Conservation (phyloP, 164 flowering plant species). For the Nelumbo lutea region DNA sequence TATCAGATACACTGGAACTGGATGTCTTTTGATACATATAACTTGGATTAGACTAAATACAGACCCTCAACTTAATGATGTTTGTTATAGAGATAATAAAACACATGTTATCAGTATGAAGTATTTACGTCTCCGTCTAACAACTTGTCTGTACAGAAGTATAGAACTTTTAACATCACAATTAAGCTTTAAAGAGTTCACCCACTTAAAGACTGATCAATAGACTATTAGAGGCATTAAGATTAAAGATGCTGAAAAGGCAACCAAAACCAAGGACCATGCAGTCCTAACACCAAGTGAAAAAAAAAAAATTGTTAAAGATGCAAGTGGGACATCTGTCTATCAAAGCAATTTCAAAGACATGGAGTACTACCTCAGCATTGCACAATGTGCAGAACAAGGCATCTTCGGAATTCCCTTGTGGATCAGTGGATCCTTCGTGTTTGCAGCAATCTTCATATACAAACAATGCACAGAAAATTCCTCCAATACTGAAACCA, state of each 20-base stretch:
- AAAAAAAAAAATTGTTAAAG: not conserved
- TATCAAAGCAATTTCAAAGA: not conserved
- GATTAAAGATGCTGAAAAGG: not conserved
- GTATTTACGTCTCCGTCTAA: too few species aligned
- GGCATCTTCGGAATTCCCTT: constrained; percentile 62
- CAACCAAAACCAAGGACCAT: not conserved
- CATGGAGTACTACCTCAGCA: constrained; percentile 65
- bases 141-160: too few species aligned
- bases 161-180: too few species aligned
- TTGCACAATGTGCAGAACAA: constrained; percentile 94
- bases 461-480: constrained; percentile 72
- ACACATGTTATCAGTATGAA: too few species aligned
- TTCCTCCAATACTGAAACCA: constrained; percentile 34
- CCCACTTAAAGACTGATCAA: not conserved
- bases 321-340: not conserved
- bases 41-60: too few species aligned
- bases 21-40: too few species aligned
- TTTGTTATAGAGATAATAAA: too few species aligned
- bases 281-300: too few species aligned
- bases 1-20: too few species aligned
- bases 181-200: not conserved
- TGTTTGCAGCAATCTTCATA: constrained; percentile 74
- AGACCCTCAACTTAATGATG: too few species aligned
- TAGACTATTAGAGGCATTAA: not conserved
- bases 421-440: constrained; percentile 41